These are phyloP conservation scores for Beauveria brongniartii DNA, from an alignment of 2,329 filamentous ascomycete genomes.

Conservation along the genomic window DNA sequence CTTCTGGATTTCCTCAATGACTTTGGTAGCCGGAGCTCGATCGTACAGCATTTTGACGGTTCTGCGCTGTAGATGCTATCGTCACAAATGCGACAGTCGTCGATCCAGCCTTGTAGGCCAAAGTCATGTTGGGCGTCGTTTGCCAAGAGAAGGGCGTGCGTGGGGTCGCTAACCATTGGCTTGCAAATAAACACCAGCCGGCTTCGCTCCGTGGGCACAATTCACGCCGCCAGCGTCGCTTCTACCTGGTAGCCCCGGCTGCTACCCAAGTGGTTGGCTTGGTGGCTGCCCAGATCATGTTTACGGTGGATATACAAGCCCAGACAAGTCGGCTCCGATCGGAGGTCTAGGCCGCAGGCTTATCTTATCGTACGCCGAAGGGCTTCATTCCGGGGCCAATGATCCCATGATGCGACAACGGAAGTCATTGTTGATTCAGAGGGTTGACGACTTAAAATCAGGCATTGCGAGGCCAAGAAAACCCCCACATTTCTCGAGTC, in stretches of 20 bases:
- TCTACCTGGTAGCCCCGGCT: no score
- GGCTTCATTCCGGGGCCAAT: not conserved
- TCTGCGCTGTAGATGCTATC: not conserved
- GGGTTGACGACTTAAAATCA: no score
- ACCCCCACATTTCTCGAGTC: no score
- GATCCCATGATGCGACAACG: no score
- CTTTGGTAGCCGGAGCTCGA: not conserved
- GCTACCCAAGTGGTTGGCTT: not conserved
- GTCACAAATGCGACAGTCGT: not conserved
- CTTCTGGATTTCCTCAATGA: constrained; percentile 54
- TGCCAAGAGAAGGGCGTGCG: constrained; percentile 2
- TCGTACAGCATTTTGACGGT: not conserved
- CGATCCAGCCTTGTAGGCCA: not conserved
- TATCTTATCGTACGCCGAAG: not conserved
- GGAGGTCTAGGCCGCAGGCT: not conserved
- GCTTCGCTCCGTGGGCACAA: not conserved
- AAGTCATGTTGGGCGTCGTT: not conserved
- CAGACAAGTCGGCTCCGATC: not conserved
- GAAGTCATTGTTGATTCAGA: no score
- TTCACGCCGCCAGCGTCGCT: not conserved
- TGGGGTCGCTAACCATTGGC: not conserved
- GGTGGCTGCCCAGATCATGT: not conserved
- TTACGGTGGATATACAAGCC: not conserved
- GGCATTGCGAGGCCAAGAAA: no score
- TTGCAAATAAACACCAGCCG: not conserved